Conservation (phyloP, 176 grass and related monocot genomes). For the Zoysia japonica region DNA sequence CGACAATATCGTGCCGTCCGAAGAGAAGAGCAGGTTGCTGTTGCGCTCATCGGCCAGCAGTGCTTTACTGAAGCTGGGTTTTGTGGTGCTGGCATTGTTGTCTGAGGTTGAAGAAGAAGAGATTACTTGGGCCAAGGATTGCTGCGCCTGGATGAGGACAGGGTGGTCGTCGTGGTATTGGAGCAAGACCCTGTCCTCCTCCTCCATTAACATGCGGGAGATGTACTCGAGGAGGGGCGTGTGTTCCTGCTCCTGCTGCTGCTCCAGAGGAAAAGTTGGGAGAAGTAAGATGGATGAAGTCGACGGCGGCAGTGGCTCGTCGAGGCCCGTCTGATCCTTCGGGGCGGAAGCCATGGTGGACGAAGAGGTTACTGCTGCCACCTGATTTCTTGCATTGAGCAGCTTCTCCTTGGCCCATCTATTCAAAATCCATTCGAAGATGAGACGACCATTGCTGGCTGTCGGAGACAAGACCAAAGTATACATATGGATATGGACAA, state of each 20-base stretch:
- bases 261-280: background rate
- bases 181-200: conserved; percentile 26
- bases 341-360: conserved; percentile 8
- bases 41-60: background rate
- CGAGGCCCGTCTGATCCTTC: background rate
- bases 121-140: conserved; percentile 44
- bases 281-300: too few species aligned
- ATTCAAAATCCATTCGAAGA: background rate
- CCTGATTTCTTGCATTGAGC: background rate
- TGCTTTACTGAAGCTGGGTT: background rate
- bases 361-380: background rate
- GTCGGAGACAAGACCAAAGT: conserved; percentile 5
- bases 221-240: background rate
- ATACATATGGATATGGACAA: conserved; percentile 7
- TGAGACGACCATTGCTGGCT: background rate
- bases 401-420: background rate
- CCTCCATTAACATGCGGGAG: conserved; percentile 53
- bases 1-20: background rate
- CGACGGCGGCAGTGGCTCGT: background rate
- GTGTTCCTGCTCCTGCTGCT: background rate
- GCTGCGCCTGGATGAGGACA: conserved; percentile 39
- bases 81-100: background rate
- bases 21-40: background rate
- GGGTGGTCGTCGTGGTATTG: conserved; percentile 17
- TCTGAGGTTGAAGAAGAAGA: background rate